These are phyloP conservation scores for Cryptosporidium meleagridis DNA, from an alignment of 169 alveolate genomes.

Conservation along the genomic window DNA sequence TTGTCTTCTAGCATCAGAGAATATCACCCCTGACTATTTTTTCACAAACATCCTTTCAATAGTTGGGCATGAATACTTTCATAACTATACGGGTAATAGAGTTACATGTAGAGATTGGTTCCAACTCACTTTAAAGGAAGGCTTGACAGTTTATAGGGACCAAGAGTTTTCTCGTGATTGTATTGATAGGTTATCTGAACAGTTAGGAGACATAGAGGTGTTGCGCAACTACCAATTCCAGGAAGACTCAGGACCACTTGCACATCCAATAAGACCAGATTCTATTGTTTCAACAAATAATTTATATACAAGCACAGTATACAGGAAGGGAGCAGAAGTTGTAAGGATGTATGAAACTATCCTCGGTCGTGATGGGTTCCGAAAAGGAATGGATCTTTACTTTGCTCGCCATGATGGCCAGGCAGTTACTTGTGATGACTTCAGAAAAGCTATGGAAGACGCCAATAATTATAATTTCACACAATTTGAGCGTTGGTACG, in stretches of 20 bases:
- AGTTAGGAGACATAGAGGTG: slow-evolving; percentile 86
- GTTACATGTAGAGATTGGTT: slow-evolving; percentile 94
- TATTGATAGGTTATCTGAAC: slow-evolving; percentile 84
- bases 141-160: slow-evolving; percentile 93
- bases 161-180: slow-evolving; percentile 85
- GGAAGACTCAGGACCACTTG: slow-evolving; percentile 93
- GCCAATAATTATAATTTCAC: slow-evolving; percentile 85
- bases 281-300: slow-evolving; percentile 91
- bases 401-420: slow-evolving; percentile 90
- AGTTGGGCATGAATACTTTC: slow-evolving; percentile 93
- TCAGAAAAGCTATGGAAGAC: slow-evolving; percentile 91
- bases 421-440: slow-evolving; percentile 95
- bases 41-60: slow-evolving; percentile 87
- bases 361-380: slow-evolving; percentile 91
- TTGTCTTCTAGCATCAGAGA: slow-evolving; percentile 88
- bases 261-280: slow-evolving; percentile 94
- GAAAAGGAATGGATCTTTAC: slow-evolving; percentile 91
- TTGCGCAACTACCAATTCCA: slow-evolving; percentile 86
- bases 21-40: slow-evolving; percentile 89
- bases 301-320: slow-evolving; percentile 93
- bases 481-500: slow-evolving; percentile 92
- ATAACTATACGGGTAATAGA: slow-evolving; percentile 94
- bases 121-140: slow-evolving; percentile 93
- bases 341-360: slow-evolving; percentile 93
- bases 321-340: slow-evolving; percentile 95